Evolutionary conservation across 768 basidiomycete species (phyloP).

Genomic region (Russula sp.): DNA sequence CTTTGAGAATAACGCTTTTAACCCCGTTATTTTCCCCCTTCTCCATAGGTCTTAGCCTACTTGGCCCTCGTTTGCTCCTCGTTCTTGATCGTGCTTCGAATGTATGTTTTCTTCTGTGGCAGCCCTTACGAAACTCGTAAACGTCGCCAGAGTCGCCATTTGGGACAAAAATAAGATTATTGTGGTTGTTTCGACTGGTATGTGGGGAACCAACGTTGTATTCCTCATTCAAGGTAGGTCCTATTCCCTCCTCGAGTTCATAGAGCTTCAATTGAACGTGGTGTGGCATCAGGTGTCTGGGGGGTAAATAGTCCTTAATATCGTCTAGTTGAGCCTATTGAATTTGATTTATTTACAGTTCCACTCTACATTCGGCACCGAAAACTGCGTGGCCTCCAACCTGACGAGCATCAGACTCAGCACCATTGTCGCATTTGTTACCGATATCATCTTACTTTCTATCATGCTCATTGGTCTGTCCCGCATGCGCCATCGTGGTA

Average conservation of each 20-base stretch:
- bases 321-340: not conserved
- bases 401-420: not conserved
- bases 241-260: too few species aligned
- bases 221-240: not conserved
- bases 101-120: conserved; percentile 3
- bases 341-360: not conserved
- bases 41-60: not conserved
- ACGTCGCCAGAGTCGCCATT: not conserved
- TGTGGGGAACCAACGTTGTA: not conserved
- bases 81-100: conserved; percentile 12
- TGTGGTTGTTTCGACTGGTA: not conserved
- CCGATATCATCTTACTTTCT: not conserved
- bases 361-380: not conserved
- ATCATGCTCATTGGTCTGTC: conserved; percentile 3
- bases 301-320: not conserved
- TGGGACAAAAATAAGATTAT: not conserved
- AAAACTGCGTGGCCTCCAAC: not conserved
- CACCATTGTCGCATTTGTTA: not conserved
- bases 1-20: not conserved
- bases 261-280: not conserved
- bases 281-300: not conserved
- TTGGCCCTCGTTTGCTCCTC: not conserved
- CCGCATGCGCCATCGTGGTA: not conserved
- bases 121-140: not conserved
- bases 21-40: too few species aligned